Conservation (phyloP, 225 moss, liverwort and hornwort species). For the Thuidium tamariscinum region DNA sequence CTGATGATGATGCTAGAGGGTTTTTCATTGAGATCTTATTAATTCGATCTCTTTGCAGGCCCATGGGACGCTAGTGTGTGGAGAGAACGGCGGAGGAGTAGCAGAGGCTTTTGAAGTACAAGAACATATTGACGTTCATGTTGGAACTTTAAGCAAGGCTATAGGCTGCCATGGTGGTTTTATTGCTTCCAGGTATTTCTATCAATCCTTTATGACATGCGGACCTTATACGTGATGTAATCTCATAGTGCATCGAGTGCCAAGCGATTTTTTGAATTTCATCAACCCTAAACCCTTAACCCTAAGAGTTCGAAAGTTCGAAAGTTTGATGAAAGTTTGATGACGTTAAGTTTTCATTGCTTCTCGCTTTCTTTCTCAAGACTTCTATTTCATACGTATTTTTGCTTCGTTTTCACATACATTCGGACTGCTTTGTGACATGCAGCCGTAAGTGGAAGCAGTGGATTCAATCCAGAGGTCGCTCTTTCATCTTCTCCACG, state of each 20-base stretch:
- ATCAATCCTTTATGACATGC: background rate
- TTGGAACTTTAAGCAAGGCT: conserved; percentile 96
- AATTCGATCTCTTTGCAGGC: conserved; percentile 42
- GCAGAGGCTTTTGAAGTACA: conserved; percentile 97
- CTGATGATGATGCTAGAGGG: background rate
- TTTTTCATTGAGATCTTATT: background rate
- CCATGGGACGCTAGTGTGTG: conserved; percentile 94
- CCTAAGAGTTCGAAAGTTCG: background rate
- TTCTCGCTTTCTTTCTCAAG: background rate
- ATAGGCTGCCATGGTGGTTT: conserved; percentile 96
- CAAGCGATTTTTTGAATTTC: background rate
- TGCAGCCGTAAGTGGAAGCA: conserved; percentile 92
- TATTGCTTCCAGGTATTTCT: conserved; percentile 69
- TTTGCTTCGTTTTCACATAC: background rate
- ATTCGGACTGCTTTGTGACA: background rate
- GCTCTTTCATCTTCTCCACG: conserved; percentile 94
- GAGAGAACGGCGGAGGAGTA: conserved; percentile 88
- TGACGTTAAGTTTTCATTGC: background rate
- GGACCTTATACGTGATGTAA: background rate
- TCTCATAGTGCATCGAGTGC: background rate
- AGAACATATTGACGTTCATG: conserved; percentile 78
- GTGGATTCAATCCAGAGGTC: conserved; percentile 95
- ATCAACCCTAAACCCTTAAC: background rate
- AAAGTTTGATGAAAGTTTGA: background rate
- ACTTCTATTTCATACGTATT: background rate